These are phyloP conservation scores for Cucumis melo DNA, from an alignment of 306 rosid genomes.

Conservation along the genomic window DNA sequence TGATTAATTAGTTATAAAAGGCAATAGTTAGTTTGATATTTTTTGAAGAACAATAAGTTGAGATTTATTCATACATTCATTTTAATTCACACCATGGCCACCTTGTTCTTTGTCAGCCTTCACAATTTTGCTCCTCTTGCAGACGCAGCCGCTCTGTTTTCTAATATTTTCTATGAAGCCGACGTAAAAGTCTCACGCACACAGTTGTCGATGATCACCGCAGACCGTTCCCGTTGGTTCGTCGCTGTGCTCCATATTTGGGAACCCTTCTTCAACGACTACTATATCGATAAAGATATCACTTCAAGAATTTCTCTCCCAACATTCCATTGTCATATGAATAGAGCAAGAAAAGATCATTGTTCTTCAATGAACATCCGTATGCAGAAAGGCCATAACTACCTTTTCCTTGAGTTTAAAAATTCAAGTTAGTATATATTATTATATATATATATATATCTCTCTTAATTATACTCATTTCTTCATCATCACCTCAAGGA, in stretches of 20 bases:
- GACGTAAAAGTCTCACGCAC: background rate
- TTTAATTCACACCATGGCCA: too few species aligned
- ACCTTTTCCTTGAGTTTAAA: too few species aligned
- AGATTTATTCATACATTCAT: too few species aligned
- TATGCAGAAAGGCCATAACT: background rate
- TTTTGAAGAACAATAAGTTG: too few species aligned
- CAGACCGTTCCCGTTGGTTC: background rate
- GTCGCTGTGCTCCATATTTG: background rate
- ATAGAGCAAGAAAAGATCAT: background rate
- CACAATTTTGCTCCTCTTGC: background rate
- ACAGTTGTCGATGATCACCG: background rate
- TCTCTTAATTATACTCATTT: too few species aligned
- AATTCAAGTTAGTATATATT: background rate
- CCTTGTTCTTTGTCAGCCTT: background rate
- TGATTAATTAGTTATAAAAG: too few species aligned
- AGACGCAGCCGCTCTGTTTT: background rate
- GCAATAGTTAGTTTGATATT: too few species aligned
- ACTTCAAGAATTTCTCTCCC: background rate
- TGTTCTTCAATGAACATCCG: background rate
- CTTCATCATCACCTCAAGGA: too few species aligned
- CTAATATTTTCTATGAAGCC: too few species aligned
- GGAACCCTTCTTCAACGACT: background rate
- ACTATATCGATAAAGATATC: too few species aligned
- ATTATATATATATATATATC: too few species aligned
- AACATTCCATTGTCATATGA: rapidly evolving